Percentiles rank a stretch among this genome's conserved stretches.
Conservation (phyloP, 148 eudicot genomes). For the Rhododendron griersonianum region DNA sequence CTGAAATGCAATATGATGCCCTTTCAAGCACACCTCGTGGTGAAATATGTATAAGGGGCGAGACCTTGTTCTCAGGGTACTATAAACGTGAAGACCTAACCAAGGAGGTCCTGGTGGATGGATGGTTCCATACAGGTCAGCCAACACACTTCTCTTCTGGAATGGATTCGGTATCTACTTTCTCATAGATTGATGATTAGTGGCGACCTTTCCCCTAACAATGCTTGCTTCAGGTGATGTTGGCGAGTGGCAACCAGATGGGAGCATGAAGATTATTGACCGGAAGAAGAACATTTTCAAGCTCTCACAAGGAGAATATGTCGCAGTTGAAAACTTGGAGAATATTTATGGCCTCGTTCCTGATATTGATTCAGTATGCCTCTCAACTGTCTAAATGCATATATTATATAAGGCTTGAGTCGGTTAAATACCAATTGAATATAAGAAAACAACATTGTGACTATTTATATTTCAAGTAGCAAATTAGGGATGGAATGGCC, state of each 20-base stretch:
- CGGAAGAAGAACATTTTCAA: conserved; percentile 97
- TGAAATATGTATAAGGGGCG: conserved; percentile 81
- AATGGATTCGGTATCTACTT: not conserved
- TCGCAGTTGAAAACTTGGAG: conserved; percentile 96
- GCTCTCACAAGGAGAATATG: conserved; percentile 98
- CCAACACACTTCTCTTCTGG: not conserved
- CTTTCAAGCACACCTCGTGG: conserved; percentile 70
- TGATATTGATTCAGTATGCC: conserved; percentile 68
- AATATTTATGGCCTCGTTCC: conserved; percentile 70
- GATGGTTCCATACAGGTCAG: conserved; percentile 97
- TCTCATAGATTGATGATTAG: not conserved
- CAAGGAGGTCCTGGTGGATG: conserved; percentile 80
- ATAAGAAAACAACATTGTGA: not conserved
- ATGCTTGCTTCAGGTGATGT: conserved; percentile 63
- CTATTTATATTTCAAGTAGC: not conserved
- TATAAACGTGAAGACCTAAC: conserved; percentile 95
- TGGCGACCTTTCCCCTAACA: conserved; percentile 3
- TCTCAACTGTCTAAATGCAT: conserved; percentile 2
- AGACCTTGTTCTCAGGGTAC: conserved; percentile 86
- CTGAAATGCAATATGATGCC: conserved; percentile 95
- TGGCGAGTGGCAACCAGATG: conserved; percentile 99
- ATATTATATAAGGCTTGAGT: not conserved
- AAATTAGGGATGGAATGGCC: not conserved
- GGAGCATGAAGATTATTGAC: conserved; percentile 88
- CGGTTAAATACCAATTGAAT: not conserved